Evolutionary conservation across 768 basidiomycete species (phyloP).

Genomic region (Boletus rubroflammeus): DNA sequence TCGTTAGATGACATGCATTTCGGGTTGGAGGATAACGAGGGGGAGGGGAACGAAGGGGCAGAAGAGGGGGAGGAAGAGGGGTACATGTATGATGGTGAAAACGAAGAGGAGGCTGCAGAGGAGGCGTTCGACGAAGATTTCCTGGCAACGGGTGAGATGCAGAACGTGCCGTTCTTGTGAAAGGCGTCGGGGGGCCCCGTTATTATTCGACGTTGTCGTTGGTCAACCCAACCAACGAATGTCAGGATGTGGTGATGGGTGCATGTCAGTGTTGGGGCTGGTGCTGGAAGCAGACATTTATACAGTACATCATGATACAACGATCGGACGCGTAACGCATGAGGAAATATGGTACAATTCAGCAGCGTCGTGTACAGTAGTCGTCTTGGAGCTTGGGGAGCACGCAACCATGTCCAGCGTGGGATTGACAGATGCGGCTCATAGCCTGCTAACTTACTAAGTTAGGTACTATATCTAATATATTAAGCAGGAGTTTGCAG

Average conservation of each 20-base stretch:
- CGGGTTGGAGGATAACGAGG: constrained; percentile 51
- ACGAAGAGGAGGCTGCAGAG: constrained; percentile 63
- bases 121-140: constrained; percentile 78
- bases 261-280: background rate
- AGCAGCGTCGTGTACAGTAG: background rate
- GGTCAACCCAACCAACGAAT: background rate
- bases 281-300: no score
- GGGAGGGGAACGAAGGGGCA: constrained; percentile 32
- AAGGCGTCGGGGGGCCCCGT: background rate
- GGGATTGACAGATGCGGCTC: background rate
- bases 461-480: no score
- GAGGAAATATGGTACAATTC: background rate
- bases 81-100: constrained; percentile 36
- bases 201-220: background rate
- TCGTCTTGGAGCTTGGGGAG: background rate
- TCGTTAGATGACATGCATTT: constrained; percentile 65
- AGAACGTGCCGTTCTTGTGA: constrained; percentile 66
- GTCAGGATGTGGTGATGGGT: background rate
- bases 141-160: constrained; percentile 79
- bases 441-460: background rate
- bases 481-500: no score
- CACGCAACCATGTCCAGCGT: background rate
- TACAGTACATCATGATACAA: background rate
- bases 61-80: constrained; percentile 33
- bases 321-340: background rate